phyloP scores from a whole-genome alignment of 192 early-diverging fungal genomes.

The Backusella tuberculispora region DNA sequence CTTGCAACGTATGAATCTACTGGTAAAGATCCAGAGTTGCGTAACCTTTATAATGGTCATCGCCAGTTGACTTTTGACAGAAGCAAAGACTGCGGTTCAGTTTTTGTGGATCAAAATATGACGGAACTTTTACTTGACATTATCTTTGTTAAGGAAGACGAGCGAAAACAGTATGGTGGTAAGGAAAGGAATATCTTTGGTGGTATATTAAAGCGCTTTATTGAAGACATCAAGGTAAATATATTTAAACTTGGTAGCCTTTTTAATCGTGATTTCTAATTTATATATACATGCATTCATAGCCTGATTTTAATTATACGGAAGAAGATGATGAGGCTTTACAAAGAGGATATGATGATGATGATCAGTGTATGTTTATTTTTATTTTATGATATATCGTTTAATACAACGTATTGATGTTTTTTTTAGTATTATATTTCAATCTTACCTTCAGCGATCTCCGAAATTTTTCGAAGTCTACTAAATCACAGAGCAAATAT shows the following conservation, averaged over 20 bases:
- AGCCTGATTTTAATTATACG: background rate
- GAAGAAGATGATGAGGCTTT: background rate
- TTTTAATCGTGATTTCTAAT: background rate
- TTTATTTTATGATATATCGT: background rate
- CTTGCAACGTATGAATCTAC: slow-evolving; percentile 18
- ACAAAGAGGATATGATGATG: too few relatives aligned
- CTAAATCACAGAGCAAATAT: background rate
- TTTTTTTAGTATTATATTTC: background rate
- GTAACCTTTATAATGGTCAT: background rate
- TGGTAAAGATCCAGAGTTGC: background rate
- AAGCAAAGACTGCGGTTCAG: background rate
- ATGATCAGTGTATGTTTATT: background rate
- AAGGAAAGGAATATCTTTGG: background rate
- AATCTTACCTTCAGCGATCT: background rate
- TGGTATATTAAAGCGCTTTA: background rate
- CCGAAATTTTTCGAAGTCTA: background rate
- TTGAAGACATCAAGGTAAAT: background rate
- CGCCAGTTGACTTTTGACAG: slow-evolving; percentile 10
- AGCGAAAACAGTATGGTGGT: background rate
- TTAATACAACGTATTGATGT: background rate
- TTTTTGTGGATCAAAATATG: background rate
- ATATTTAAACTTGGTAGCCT: background rate
- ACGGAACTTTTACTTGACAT: background rate
- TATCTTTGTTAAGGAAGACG: background rate
- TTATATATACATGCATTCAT: background rate